Conservation (phyloP, 2,329 filamentous ascomycete species). For the Hypoxylon sp. region DNA sequence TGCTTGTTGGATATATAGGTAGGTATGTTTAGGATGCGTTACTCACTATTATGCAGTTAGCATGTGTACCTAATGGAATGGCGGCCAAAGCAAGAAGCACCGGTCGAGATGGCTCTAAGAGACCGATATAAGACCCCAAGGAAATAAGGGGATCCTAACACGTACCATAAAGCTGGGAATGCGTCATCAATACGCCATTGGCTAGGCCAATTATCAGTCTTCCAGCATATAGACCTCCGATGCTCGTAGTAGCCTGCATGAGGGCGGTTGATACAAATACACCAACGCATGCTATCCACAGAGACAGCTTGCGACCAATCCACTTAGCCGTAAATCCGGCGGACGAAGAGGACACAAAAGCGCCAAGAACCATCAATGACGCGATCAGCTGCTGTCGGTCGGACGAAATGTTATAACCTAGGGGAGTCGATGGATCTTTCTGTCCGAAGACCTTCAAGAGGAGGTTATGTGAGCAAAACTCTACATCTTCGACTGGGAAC, state of each 20-base stretch:
- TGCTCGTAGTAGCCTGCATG: constrained; percentile 65
- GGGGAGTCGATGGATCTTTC: constrained; percentile 44
- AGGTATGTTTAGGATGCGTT: not conserved
- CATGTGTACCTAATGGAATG: not conserved
- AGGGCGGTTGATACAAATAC: constrained; percentile 62
- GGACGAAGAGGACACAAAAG: constrained; percentile 61
- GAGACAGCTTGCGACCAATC: constrained; percentile 55
- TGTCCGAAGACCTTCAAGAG: constrained; percentile 49
- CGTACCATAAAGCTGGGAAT: constrained; percentile 48
- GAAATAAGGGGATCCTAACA: not conserved
- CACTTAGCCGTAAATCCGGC: constrained; percentile 59
- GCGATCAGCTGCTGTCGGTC: constrained; percentile 64
- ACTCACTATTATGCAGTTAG: constrained; percentile 34
- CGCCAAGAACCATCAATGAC: constrained; percentile 64
- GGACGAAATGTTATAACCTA: constrained; percentile 54
- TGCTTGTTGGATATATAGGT: not conserved
- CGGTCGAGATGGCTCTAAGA: not conserved
- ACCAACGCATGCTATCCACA: constrained; percentile 58
- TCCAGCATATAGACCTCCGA: constrained; percentile 64
- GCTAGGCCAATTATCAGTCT: constrained; percentile 65
- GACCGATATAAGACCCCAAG: too few relatives aligned
- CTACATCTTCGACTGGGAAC: not conserved
- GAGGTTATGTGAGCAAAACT: constrained; percentile 18
- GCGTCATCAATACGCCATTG: constrained; percentile 58
- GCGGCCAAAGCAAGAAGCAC: not conserved